Evolutionary conservation across 2,329 filamentous ascomycete species (phyloP).

Genomic region (Botrytis tulipae): DNA sequence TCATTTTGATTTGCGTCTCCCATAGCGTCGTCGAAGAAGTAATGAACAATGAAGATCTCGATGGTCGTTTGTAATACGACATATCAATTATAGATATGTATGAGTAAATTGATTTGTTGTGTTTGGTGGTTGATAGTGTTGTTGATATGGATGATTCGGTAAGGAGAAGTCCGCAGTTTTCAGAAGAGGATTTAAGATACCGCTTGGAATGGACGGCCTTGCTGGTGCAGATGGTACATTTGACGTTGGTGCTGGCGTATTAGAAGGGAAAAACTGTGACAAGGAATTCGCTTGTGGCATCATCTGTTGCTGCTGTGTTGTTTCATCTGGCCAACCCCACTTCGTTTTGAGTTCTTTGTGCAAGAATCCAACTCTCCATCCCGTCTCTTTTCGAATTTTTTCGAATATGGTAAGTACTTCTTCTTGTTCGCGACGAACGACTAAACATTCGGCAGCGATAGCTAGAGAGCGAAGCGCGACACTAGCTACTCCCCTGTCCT

Average conservation of each 20-base stretch:
- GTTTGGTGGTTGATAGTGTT: conserved; percentile 74
- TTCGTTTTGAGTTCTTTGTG: conserved; percentile 68
- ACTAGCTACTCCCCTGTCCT: conserved; percentile 74
- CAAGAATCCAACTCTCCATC: conserved; percentile 74
- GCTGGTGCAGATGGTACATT: conserved; percentile 32
- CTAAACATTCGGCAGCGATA: conserved; percentile 72
- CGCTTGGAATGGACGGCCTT: conserved; percentile 37
- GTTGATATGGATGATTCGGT: conserved; percentile 78
- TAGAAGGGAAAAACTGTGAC: conserved; percentile 34
- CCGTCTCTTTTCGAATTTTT: conserved; percentile 71
- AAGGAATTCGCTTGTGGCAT: conserved; percentile 31
- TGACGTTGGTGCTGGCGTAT: conserved; percentile 24
- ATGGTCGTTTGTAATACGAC: background rate
- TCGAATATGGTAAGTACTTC: conserved; percentile 78
- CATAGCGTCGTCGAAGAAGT: background rate
- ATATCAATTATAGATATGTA: conserved; percentile 29
- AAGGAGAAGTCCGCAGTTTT: conserved; percentile 71
- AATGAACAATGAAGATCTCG: background rate
- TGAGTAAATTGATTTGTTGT: conserved; percentile 38
- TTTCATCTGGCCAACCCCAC: conserved; percentile 67
- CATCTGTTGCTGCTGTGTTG: conserved; percentile 31
- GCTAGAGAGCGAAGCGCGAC: conserved; percentile 77
- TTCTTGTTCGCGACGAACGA: conserved; percentile 68
- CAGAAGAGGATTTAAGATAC: conserved; percentile 68
- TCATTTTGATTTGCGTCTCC: background rate